A percentile compares a stretch with the other conserved stretches of the same genome.
Evolutionary conservation across 2,329 filamentous ascomycete species (phyloP).

Genomic region (Arthrobotrys musiformis): DNA sequence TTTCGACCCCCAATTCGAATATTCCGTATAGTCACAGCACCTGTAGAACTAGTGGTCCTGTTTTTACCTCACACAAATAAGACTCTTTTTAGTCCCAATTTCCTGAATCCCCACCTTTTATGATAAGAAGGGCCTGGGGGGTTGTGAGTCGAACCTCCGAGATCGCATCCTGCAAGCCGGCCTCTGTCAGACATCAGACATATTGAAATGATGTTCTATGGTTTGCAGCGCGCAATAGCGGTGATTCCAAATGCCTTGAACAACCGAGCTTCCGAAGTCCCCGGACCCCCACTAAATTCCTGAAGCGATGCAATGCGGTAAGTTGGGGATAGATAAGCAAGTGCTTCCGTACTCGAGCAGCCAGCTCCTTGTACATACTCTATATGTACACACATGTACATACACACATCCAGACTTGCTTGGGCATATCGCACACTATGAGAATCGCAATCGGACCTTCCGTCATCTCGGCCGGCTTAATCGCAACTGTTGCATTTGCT

Average conservation of each 20-base stretch:
- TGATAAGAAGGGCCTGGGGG: neutral
- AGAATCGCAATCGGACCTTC: constrained; percentile 9
- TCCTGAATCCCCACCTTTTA: neutral
- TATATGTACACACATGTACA: no score
- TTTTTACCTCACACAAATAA: constrained; percentile 7
- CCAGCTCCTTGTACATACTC: no score
- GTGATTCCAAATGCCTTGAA: neutral
- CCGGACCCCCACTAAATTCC: neutral
- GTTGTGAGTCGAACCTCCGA: constrained; percentile 7
- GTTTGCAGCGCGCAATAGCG: neutral
- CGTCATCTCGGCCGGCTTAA: neutral
- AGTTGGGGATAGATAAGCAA: no score
- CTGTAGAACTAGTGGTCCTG: constrained; percentile 38
- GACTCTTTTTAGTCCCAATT: neutral
- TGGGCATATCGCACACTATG: neutral
- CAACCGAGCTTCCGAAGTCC: neutral
- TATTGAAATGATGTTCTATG: neutral
- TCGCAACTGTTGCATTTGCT: neutral
- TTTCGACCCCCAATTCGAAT: neutral
- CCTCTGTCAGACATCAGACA: neutral
- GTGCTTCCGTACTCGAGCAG: no score
- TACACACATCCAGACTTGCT: no score
- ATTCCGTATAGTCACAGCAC: constrained; percentile 9
- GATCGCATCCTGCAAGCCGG: no score
- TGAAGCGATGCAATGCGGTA: neutral